Evolutionary conservation across 345 rosid species (phyloP).

Genomic region (Citrus australasica): DNA sequence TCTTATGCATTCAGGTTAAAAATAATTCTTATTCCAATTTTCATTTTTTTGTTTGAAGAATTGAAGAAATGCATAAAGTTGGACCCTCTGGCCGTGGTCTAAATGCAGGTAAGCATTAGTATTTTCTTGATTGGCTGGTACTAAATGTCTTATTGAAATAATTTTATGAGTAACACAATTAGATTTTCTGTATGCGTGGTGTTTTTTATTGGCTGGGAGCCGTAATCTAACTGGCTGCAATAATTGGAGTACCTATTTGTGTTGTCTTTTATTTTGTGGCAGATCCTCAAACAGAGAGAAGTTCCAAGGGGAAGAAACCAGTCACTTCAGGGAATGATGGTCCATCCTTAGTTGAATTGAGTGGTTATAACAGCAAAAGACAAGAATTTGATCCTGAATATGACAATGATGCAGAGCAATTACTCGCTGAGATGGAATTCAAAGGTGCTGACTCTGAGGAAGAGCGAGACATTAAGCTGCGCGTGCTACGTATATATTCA

Average conservation of each 20-base stretch:
- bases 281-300: slow-evolving; percentile 66
- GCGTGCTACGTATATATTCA: slow-evolving; percentile 74
- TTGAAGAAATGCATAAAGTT: slow-evolving; percentile 73
- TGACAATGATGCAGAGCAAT: slow-evolving; percentile 94
- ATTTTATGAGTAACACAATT: slow-evolving; percentile 4
- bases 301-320: slow-evolving; percentile 70
- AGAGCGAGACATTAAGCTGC: slow-evolving; percentile 77
- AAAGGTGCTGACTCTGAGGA: slow-evolving; percentile 85
- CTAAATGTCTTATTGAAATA: not conserved
- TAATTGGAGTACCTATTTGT: not conserved
- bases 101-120: slow-evolving; percentile 36
- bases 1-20: not conserved
- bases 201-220: not conserved
- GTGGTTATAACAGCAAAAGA: slow-evolving; percentile 82
- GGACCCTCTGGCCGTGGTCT: slow-evolving; percentile 44
- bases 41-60: slow-evolving; percentile 42
- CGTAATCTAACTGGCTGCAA: not conserved
- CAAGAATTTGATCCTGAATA: slow-evolving; percentile 91
- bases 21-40: slow-evolving; percentile 20
- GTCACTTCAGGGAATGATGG: slow-evolving; percentile 50
- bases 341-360: slow-evolving; percentile 62
- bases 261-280: slow-evolving; percentile 20
- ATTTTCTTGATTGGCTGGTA: slow-evolving; percentile 1
- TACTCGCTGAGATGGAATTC: slow-evolving; percentile 97
- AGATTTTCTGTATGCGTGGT: not conserved